Base-by-base conservation (phyloP, 2,329 filamentous ascomycete species). In the Botrytis medusae region DNA sequence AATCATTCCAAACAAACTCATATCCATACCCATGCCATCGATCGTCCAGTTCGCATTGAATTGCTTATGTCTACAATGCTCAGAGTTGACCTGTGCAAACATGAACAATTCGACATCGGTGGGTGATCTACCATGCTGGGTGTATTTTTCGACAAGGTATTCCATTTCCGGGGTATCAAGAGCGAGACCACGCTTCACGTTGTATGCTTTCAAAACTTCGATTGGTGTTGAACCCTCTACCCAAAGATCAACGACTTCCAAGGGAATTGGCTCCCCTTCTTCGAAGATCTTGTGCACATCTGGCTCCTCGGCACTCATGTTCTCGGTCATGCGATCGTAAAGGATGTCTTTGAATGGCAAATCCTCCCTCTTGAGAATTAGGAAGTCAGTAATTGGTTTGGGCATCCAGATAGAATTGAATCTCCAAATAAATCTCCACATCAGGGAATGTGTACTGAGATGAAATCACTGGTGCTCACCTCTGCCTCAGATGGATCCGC, bases 31-130 rank as follows among this genome's bases (percentile, higher is more conserved):
- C 77, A 92, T 86, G 70, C 95, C 95, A 81, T 99, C 95, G 79
- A 99, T 97, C 25, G 91, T 96, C 94, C 96, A 99, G 74, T 91
- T 91, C 42, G 96, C 95, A 83, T 99, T 99, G 88, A 99, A 99
- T 79, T 97, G 93, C 86, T 98, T 97, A 74, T 86, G 84, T 69
- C 83, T 80, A 75, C 81, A 97, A 83, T 98, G 95, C 86, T 99
- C 96, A 4, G 95, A 98, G 85, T 98, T 98, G 82, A 99, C 95
- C 84, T 99, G 96, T 25, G 95, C 95, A 82, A 98, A 99, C 96
- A 98, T 98, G 87, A 98, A 98, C 34, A 98, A 87, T 84, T 99
- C 96, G 62, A 98, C 93, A 81, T 98, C 96, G 74, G 78, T 76
- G 1, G 93, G 93, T 67, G 88, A 85, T 54, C 90, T 85, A 75